Base-by-base conservation (phyloP, 768 basidiomycete genomes). In the Paxillus ammoniavirescens region DNA sequence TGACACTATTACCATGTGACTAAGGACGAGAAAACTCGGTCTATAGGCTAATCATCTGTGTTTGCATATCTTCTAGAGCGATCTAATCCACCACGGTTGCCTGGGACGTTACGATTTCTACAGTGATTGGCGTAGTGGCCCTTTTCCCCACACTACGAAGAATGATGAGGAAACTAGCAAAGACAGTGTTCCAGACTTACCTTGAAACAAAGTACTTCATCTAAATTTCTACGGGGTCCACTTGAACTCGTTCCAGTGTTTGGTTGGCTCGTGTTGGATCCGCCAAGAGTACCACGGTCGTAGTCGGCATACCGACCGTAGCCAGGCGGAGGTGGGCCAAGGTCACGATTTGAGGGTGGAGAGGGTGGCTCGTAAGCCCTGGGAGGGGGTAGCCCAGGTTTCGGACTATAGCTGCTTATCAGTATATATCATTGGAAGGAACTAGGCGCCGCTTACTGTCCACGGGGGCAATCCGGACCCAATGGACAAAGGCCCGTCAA, bases 61-160 rank as follows among this genome's bases (percentile, higher is more conserved):
- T 59, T 69, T 31, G 57, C 66, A 53, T 50, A 72, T 52, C 69
- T 69, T 57, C 33, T 71, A 23, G 69, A 60, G 43, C 79, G 78
- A 59, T 91, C 90, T 44, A 84, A 72, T 8, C 93, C 93, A 52
- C 93, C 93, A 46, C 93, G 80, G 67, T 91, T 93, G 12, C 93
- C 93, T 26, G 93, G 93, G 21, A 93, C 87, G 67, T 93, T 94
- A 52, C 89, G 76, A 68, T 94, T 94, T 40, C 87, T 82, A 71
- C 95, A 97, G 62, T 91, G 86, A 67, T 97, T 96, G 17, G 95
- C 95, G 65, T 96, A 96, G 66, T 98, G 96, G 1, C 96, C 96
- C 60, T 89, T 87, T 69, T 92, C 86, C 36, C 91, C 91, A 64
- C 94, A 97, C 87, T 93, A 35, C 59, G 52, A 47, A 50, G 52